Evolutionary conservation across 768 basidiomycete genomes (phyloP).

Genomic region (Hysterangium stoloniferum): DNA sequence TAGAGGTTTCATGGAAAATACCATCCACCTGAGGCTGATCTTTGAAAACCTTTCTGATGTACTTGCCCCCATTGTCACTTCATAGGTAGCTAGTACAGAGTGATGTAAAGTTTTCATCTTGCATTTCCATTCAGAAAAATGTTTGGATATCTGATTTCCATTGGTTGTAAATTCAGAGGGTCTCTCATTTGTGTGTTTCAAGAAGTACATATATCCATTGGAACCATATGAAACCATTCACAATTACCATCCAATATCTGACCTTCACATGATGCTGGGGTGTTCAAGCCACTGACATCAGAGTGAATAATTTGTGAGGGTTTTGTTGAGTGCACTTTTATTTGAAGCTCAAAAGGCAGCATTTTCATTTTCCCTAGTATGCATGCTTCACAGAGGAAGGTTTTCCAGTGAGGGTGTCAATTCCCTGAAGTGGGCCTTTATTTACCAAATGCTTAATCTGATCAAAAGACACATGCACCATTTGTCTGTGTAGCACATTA

Average conservation of each 20-base stretch:
- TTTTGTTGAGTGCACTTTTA: background rate
- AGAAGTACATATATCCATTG: no score
- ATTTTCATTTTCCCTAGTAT: constrained; percentile 15
- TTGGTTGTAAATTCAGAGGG: no score
- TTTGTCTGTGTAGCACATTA: constrained; percentile 14
- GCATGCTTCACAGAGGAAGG: constrained; percentile 16
- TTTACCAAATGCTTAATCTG: constrained; percentile 10
- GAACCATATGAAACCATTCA: constrained; percentile 11
- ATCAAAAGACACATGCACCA: constrained; percentile 13
- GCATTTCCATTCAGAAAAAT: no score
- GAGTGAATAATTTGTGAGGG: constrained; percentile 12
- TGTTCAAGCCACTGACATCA: constrained; percentile 17
- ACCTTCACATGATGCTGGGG: no score
- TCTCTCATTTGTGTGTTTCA: no score
- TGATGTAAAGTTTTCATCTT: no score
- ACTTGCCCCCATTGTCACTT: no score
- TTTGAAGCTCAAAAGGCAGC: constrained; percentile 3
- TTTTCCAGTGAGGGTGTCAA: constrained; percentile 12
- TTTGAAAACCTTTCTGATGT: no score
- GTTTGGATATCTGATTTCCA: no score
- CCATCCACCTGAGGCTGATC: no score
- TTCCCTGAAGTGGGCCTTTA: constrained; percentile 8
- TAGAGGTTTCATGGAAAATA: no score
- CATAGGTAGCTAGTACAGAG: no score
- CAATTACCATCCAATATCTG: constrained; percentile 15